Evolutionary conservation across 805 yeast genomes (phyloP), one percentile per base, ranked within the genome.

Genomic region (Metschnikowia drakensbergensis): DNA sequence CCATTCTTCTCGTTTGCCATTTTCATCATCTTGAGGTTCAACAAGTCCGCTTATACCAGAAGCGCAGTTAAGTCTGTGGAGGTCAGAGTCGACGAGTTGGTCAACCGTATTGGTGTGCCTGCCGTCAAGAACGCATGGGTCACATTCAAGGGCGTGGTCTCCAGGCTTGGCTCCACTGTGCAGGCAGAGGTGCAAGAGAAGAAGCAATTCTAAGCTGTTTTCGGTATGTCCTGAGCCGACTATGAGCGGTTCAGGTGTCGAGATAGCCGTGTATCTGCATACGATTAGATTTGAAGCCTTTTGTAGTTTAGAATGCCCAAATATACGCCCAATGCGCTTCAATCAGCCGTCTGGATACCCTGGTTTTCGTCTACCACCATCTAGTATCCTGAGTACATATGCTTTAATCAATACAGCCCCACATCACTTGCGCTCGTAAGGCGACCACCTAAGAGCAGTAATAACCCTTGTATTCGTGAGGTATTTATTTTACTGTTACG

Each of bases 21-120:
- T 9, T 91, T 91, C 70, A 74, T 89, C 67, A 87, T 87, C 66
- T 66, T 85, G 49, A 81, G 96, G 66, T 87, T 75, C 63, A 95
- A 88, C 62, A 82, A 81, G 56, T 85, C 94, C 3, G 72, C 80
- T 29, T 83, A 82, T 70, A 84, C 89, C 48, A 83, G 88, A 67
- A 71, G 78, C 53, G 82, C 81, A 30, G 72, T 88, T 62, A 82
- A 85, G 69, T 72, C 76, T 45, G 72, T 84, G 72, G 95, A 87
- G 66, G 83, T 86, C 42, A 59, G 58, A 46, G 54, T 68, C 46
- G 76, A 72, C 48, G 59, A 59, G n/a, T 42, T 57, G 13, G 66
- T 69, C 45, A 63, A 60, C 59, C 50, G 57, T 27, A 37, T 50
- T n/a, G 47, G 59, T 5, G 58, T 59, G 36, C 75, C 76, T 10